Base-by-base conservation (phyloP, 176 grass and related monocot species). In the Guadua angustifolia region DNA sequence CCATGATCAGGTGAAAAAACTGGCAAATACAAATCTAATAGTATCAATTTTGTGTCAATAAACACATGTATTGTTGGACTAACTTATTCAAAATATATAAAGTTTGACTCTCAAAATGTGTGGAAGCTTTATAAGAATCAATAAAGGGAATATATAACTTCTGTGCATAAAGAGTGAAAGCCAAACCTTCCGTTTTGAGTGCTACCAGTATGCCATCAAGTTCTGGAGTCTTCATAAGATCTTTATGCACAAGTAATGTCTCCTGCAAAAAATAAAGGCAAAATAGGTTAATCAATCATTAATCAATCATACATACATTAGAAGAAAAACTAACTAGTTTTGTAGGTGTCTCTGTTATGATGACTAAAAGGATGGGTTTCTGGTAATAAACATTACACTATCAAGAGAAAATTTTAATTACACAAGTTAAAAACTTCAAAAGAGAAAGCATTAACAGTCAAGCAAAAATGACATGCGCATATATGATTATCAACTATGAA, bases 201-300 rank as follows among this genome's bases (percentile, higher is more conserved):
- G 92, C 88, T 57, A 86, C 18, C 17, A 99, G 64, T 73, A 99
- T 83, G 77, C 87, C 86, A 66, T 95, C 89, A 81, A 99, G 62
- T 42, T 79, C 83, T 73, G 83, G 77, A 74, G 77, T 83, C 6
- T 94, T 90, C 78, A 89, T 80, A 16, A 95, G 88, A 87, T 90
- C 80, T 77, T 89, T 94, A 82, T 99, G 96, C 74, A 99, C 82
- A 74, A 99, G 93, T 85, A 99, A 88, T 81, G 96, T 99, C 64
- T 99, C 96, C 96, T 99, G 77, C 53, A 89, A 49, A 77, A 74
- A 72, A 80, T 43, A 74, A 11, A 73, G 2, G 5, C 22, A 53
- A 85, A 85, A 42, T 69, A 60, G 44, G 47, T 38, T 29, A 84
- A 21, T 60, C 56, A 77, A 9, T 18, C 74, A 0, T 60, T 67